A percentile compares a stretch with the other conserved stretches of the same genome.
phyloP scores from a whole-genome alignment of 1,284 basidiomycete species.

The Laetiporus sulphureus region DNA sequence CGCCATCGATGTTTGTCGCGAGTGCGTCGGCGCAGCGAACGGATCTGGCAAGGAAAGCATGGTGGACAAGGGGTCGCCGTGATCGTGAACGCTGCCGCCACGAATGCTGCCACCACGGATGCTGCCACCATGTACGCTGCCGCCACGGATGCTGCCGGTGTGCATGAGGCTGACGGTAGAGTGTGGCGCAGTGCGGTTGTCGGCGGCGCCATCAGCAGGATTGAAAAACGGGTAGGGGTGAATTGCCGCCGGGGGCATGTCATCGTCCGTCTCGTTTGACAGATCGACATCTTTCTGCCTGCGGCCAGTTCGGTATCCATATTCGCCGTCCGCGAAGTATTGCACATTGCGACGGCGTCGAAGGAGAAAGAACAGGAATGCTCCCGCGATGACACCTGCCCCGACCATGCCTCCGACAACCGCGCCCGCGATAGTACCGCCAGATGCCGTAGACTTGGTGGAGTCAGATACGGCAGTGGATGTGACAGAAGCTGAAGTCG shows the following conservation, averaged over 20 bases:
- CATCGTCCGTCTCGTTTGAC: slow-evolving; percentile 1
- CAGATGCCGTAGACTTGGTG: slow-evolving; percentile 10
- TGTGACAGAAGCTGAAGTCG: slow-evolving; percentile 13
- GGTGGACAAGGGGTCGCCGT: no score
- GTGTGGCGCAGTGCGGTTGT: neutral
- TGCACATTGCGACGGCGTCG: slow-evolving; percentile 11
- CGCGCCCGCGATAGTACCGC: slow-evolving; percentile 47
- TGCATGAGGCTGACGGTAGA: neutral
- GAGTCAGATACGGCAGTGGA: slow-evolving; percentile 15
- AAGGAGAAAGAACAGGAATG: slow-evolving; percentile 21
- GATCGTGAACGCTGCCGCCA: no score
- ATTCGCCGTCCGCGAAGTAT: slow-evolving; percentile 11
- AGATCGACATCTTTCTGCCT: slow-evolving; percentile 4
- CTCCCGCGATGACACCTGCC: slow-evolving; percentile 28
- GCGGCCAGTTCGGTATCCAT: slow-evolving; percentile 1
- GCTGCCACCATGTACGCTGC: no score
- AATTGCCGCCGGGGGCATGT: slow-evolving; percentile 3
- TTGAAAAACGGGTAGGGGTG: slow-evolving; percentile 5
- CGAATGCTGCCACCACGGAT: no score
- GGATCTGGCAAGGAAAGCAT: no score
- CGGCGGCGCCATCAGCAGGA: neutral
- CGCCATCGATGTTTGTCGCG: slow-evolving; percentile 2
- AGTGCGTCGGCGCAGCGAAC: no score
- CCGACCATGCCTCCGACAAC: slow-evolving; percentile 53
- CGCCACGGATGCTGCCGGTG: no score